Evolutionary conservation across 371 early-diverging fungal genomes (phyloP).

Genomic region (Polyrhizophydium stewartii): DNA sequence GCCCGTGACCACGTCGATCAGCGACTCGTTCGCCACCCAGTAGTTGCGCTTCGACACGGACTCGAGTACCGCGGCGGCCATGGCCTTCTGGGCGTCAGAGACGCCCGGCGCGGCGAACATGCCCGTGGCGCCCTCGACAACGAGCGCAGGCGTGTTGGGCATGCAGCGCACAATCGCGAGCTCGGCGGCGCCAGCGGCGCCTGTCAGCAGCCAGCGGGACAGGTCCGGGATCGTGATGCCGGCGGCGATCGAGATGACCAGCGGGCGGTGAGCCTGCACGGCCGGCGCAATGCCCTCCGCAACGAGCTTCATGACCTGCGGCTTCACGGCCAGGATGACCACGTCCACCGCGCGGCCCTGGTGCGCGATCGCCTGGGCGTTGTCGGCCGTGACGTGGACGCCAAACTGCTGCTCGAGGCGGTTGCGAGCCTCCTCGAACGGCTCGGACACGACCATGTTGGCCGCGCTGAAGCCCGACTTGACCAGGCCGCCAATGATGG

Average conservation of each 20-base stretch:
- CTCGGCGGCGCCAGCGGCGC: constrained; percentile 16
- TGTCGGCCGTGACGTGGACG: constrained; percentile 44
- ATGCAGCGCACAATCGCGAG: constrained; percentile 73
- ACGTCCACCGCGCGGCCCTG: constrained; percentile 50
- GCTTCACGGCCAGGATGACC: constrained; percentile 86
- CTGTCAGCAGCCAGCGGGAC: constrained; percentile 57
- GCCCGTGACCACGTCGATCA: constrained; percentile 86
- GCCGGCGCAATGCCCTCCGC: constrained; percentile 49
- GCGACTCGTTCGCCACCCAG: constrained; percentile 74
- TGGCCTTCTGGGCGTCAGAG: constrained; percentile 51
- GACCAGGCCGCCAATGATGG: constrained; percentile 84
- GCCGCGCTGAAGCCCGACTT: constrained; percentile 64
- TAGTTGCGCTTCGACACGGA: constrained; percentile 71
- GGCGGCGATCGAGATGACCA: constrained; percentile 86
- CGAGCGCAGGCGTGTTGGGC: constrained; percentile 93
- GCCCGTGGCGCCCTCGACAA: constrained; percentile 84
- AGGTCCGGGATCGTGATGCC: constrained; percentile 78
- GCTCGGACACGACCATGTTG: constrained; percentile 77
- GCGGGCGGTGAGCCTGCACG: constrained; percentile 42
- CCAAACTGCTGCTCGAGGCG: constrained; percentile 56
- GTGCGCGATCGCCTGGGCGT: constrained; percentile 32
- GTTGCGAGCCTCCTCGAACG: constrained; percentile 58
- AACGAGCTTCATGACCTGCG: constrained; percentile 74
- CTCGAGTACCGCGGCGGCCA: constrained; percentile 61
- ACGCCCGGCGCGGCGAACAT: constrained; percentile 67